Evolutionary conservation across 148 eudicot genomes (phyloP), one percentile per base, ranked within the genome.

Genomic region (Rhododendron kiyosumense): DNA sequence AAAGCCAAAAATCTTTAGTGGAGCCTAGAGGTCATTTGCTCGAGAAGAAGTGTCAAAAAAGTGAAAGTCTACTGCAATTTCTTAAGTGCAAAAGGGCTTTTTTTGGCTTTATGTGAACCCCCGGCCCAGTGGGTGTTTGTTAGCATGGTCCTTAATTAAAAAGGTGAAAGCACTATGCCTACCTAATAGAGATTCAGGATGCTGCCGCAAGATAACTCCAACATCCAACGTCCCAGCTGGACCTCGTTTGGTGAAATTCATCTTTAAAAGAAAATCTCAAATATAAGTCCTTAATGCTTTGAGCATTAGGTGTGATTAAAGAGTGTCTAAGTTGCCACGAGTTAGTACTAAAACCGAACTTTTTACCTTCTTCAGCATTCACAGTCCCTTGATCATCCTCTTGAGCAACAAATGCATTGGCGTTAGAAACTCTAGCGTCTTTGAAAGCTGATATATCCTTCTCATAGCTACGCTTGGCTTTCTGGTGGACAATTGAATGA

Each of bases 381-480:
- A 74, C 45, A 59, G 77, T 89, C 89, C 93, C 97, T 88, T 89
- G 86, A 84, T 84, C 90, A 86, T 85, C 86, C 43, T 89, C 91
- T 87, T 89, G 87, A 89, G 89, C 85, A 91, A 88, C 90, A 78
- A 91, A 85, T 74, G 87, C 86, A 54, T 92, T 90, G 57, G 93
- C 91, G 86, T 91, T 93, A 4, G 93, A 83, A 86, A 90, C 87
- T 88, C 93, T 93, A 84, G 91, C 92, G 83, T 93, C 94, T 81
- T 88, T 88, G 74, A 89, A 90, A 80, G 92, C 89, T 71, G 95
- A 93, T 79, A 95, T 51, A 85, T 97, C 99, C 84, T 95, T 94
- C 89, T 95, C 94, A 89, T 97, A 97, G 86, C 98, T 97, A 81
- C 94, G 95, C 63, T 89, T 85, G 46, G 99, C 99, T 97, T 97